Percentiles rank a stretch among this genome's conserved stretches.
Conservation (phyloP, 1,139 yeast genomes). For the Scheffersomyces lignicola region DNA sequence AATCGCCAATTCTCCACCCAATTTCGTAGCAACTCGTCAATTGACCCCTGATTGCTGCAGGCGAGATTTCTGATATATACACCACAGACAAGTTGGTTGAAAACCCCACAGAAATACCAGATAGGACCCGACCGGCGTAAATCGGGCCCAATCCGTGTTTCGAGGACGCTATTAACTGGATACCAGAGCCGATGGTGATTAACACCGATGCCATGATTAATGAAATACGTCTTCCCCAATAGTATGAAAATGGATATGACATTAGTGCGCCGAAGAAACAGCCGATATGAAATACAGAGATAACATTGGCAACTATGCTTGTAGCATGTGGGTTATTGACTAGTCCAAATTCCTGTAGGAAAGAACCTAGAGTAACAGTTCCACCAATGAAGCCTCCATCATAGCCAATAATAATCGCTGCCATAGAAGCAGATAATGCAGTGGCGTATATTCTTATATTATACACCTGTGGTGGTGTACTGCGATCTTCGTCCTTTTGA, state of each 20-base stretch:
- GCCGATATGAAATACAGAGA: slow-evolving; percentile 46
- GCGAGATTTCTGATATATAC: slow-evolving; percentile 40
- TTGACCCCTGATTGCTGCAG: slow-evolving; percentile 43
- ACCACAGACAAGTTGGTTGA: slow-evolving; percentile 45
- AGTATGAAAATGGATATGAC: slow-evolving; percentile 39
- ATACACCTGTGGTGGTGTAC: slow-evolving; percentile 41
- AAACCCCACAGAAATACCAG: slow-evolving; percentile 43
- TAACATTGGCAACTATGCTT: slow-evolving; percentile 33
- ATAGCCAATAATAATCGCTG: slow-evolving; percentile 41
- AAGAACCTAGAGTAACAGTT: slow-evolving; percentile 38
- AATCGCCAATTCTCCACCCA: slow-evolving; percentile 46
- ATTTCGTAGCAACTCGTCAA: slow-evolving; percentile 40
- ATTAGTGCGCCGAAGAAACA: slow-evolving; percentile 45
- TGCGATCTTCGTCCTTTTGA: slow-evolving; percentile 38
- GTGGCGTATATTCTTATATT: slow-evolving; percentile 36
- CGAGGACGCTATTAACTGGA: slow-evolving; percentile 37
- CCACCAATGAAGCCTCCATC: slow-evolving; percentile 49
- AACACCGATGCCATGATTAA: slow-evolving; percentile 34
- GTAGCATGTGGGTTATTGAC: slow-evolving; percentile 24
- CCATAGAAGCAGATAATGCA: slow-evolving; percentile 41
- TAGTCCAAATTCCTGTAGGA: slow-evolving; percentile 35
- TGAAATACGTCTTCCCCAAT: slow-evolving; percentile 36
- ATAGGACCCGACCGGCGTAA: slow-evolving; percentile 43
- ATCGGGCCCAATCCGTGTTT: slow-evolving; percentile 37
- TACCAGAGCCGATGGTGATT: slow-evolving; percentile 39